Conservation (phyloP, 345 rosid species). For the Bruguiera parviflora region DNA sequence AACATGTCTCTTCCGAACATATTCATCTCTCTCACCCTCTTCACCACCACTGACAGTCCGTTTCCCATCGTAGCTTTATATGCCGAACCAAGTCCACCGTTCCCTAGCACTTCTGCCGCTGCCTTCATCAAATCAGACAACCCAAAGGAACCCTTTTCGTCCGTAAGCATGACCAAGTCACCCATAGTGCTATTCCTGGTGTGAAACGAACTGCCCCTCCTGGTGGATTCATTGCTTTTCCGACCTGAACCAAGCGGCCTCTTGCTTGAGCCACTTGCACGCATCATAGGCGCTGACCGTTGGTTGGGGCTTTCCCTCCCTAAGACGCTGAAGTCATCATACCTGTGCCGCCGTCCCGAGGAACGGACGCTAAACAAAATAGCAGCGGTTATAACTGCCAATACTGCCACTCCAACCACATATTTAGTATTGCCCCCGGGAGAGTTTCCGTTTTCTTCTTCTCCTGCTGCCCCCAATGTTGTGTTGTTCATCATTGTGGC, state of each 20-base stretch:
- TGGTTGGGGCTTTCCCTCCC: slow-evolving; percentile 42
- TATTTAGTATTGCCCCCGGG: not conserved
- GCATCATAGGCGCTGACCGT: slow-evolving; percentile 36
- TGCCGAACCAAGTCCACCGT: slow-evolving; percentile 83
- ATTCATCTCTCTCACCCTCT: slow-evolving; percentile 81
- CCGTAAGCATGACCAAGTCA: slow-evolving; percentile 58
- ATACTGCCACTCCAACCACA: slow-evolving; percentile 5
- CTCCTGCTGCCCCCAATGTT: not conserved
- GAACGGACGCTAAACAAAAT: not conserved
- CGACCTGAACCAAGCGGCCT: slow-evolving; percentile 25
- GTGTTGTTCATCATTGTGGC: not conserved
- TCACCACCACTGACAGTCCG: slow-evolving; percentile 79
- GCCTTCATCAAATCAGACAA: slow-evolving; percentile 87
- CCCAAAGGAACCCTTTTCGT: slow-evolving; percentile 60
- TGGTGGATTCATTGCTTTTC: slow-evolving; percentile 30
- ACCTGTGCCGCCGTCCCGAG: slow-evolving; percentile 15
- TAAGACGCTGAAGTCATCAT: slow-evolving; percentile 42
- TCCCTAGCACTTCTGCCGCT: slow-evolving; percentile 84
- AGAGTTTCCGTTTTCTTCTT: not conserved
- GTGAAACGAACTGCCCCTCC: slow-evolving; percentile 3
- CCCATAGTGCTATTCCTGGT: slow-evolving; percentile 22
- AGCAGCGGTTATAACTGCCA: slow-evolving; percentile 1
- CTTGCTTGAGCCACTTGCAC: slow-evolving; percentile 32
- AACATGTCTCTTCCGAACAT: slow-evolving; percentile 48
- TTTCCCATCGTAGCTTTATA: slow-evolving; percentile 73